Percentiles rank a stretch among this genome's conserved stretches.
These are phyloP conservation scores for carrot (Daucus carota) DNA, from an alignment of 129 eudicot genomes.

Conservation along the genomic window DH1_v3.0 NC_030387.2:5139001-5139500, in stretches of 20 bases:
- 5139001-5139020: slow-evolving; percentile 75
- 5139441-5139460: too few species aligned
- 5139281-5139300: slow-evolving; percentile 17
- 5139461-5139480: too few species aligned
- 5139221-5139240: slow-evolving; percentile 79
- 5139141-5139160: neutral
- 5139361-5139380: too few species aligned
- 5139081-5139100: neutral
- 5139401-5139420: too few species aligned
- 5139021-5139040: slow-evolving; percentile 62
- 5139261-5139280: slow-evolving; percentile 81
- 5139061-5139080: neutral
- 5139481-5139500: too few species aligned
- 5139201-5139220: slow-evolving; percentile 62
- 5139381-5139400: too few species aligned
- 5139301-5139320: neutral
- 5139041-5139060: neutral
- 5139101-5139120: neutral
- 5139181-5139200: slow-evolving; percentile 88
- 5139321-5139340: neutral
- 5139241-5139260: slow-evolving; percentile 75
- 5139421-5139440: too few species aligned
- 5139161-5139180: slow-evolving; percentile 40
- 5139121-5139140: neutral
- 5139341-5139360: neutral